A percentile compares a stretch with the other conserved stretches of the same genome.
These are phyloP conservation scores for Mycena leptocephala DNA, from an alignment of 768 basidiomycete species.

Conservation along the genomic window DNA sequence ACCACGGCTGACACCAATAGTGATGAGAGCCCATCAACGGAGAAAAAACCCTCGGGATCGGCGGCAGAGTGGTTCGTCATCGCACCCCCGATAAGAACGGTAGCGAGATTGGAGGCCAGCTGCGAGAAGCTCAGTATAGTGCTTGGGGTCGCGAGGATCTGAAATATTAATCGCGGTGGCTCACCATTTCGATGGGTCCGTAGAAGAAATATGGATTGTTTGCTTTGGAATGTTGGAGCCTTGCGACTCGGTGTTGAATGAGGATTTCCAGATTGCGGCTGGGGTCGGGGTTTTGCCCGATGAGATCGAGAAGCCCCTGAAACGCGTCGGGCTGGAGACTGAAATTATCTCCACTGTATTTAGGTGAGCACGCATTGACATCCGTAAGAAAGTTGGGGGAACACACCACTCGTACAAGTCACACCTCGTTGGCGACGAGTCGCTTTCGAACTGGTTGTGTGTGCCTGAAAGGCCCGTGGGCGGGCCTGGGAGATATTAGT, in stretches of 20 bases:
- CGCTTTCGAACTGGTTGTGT: conserved; percentile 23
- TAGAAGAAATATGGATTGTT: conserved; percentile 19
- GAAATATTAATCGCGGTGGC: background rate
- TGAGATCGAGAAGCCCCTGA: background rate
- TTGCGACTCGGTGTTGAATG: background rate
- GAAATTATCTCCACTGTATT: background rate
- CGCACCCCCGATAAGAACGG: background rate
- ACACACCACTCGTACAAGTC: conserved; percentile 9
- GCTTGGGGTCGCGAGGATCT: background rate
- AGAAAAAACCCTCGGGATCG: background rate
- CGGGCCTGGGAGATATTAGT: background rate
- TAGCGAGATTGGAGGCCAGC: background rate
- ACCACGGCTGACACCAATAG: background rate
- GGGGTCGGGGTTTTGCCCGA: background rate
- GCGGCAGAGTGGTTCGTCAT: conserved; percentile 18
- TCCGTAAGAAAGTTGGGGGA: background rate
- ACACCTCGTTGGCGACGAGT: conserved; percentile 5
- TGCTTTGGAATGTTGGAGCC: background rate
- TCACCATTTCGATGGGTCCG: conserved; percentile 18
- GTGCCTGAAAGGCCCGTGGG: conserved; percentile 3
- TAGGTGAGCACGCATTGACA: background rate
- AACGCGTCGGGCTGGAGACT: background rate
- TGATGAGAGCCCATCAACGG: background rate
- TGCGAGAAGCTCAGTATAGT: background rate
- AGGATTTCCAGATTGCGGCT: background rate